Evolutionary conservation across 495 filamentous ascomycete species (phyloP), one percentile per base, ranked within the genome.

Genomic region (Trichoderma gamsii): DNA sequence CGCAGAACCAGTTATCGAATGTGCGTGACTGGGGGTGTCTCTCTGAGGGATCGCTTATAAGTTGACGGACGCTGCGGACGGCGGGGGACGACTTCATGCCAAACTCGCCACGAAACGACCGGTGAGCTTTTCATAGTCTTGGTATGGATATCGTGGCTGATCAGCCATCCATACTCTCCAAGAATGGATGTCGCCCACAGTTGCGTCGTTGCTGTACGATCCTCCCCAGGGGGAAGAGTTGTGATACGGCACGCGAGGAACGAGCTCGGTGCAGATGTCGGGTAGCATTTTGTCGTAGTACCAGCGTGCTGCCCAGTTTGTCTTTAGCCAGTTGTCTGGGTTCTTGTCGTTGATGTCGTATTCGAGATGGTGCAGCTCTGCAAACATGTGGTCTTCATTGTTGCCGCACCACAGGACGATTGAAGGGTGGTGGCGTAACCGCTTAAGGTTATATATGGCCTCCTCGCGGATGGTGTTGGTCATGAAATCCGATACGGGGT

Each of bases 271-370:
- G 71, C 83, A 85, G 12, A 77, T 86, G 51, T 93, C 88, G 5
- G 87, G 83, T 3, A 98, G 86, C 11, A 96, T 77, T 76, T 96
- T 95, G 76, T 97, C 94, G 77, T 98, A 98, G 68, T 97, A 96
- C 73, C 96, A 97, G 41, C 94, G 84, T 2, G 94, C 94, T 0
- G 93, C 92, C 73, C 97, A 98, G 69, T 92, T 82, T 2, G 90
- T 92, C 74, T 89, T 88, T 23, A 97, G 80, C 91, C 91, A 93
- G 69, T 81, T 87, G 56, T 90, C 79, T 0, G 90, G 89, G 70
- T 91, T 70, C 64, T 89, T 87, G 73, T 94, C 90, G 59, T 86
- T 78, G 70, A 81, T 83, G 71, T 90, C 76, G 71, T 90, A 89
- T 32, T 85, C 83, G 35, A 89, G 80, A 0, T 82, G 77, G 46